Conservation (phyloP, 306 rosid species). For the Vigna nakashimae region DNA sequence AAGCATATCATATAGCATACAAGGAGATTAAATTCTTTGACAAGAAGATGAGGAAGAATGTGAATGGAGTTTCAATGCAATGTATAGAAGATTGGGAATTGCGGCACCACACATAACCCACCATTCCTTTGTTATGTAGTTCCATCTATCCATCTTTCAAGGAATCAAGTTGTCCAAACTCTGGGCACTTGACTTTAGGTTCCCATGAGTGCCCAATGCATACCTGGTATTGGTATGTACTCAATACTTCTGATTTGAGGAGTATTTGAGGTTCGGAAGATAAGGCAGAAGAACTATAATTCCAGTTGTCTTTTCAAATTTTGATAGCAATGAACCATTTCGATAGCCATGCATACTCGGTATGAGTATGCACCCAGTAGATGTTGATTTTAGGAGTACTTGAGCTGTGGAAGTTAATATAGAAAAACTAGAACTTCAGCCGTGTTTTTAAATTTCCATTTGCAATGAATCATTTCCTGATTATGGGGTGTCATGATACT, state of each 20-base stretch:
- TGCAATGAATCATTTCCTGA: conserved; percentile 22
- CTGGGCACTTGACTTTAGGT: not conserved
- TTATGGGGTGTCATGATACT: conserved; percentile 20
- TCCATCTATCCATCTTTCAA: not conserved
- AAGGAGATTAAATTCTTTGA: not conserved
- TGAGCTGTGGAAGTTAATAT: not conserved
- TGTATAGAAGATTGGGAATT: not conserved
- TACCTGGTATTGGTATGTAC: not conserved
- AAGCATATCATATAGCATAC: not conserved
- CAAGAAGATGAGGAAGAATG: not conserved
- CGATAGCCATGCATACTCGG: no score
- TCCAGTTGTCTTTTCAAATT: conserved; percentile 29
- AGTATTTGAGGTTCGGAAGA: not conserved
- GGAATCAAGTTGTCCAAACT: not conserved
- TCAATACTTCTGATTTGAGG: not conserved
- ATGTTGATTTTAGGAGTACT: not conserved
- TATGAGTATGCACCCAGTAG: not conserved
- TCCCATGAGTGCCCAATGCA: not conserved
- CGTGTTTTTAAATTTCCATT: conserved; percentile 18
- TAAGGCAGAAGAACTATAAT: conserved; percentile 23
- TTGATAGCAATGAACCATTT: not conserved
- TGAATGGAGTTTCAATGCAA: conserved; percentile 12
- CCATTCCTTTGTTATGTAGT: not conserved
- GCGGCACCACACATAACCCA: not conserved
- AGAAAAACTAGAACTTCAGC: conserved; percentile 27